Evolutionary conservation across 2,329 filamentous ascomycete genomes (phyloP), one percentile per base, ranked within the genome.

Genomic region (Colletotrichum orchidophilum): DNA sequence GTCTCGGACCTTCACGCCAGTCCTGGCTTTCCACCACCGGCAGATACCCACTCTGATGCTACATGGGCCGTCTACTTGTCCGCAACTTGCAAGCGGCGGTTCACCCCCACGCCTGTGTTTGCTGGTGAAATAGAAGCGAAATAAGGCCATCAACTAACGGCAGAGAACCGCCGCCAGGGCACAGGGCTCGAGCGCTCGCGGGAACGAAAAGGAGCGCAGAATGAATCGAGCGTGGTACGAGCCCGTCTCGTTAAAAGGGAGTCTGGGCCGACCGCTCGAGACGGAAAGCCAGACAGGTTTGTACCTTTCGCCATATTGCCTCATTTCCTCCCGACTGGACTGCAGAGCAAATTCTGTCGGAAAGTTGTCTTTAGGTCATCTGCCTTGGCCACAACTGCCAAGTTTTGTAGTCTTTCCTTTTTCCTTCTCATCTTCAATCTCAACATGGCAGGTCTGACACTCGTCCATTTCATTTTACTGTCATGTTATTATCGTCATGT

Each of bases 1-100:
- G 58, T 54, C 68, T 68, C 68, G 52, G 58, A 46, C 58, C 52
- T 63, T 59, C 15, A 26, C 18, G 39, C 42, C 60, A 52, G 58
- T 49, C 49, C 46, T 65, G n/a, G 27, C 31, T 52, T 42, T 27
- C 42, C 64, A 53, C 57, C 55, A 50, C 67, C 64, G 58, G 26
- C 65, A 33, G 21, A 42, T 33, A 53, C 42, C 55, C 63, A 52
- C 63, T 31, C 39, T n/a, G 24, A 29, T 49, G 21, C 15, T 15
- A 60, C 24, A 31, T 29, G 24, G 11, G 54, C 46, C 49, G 39
- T 49, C 3, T 26, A 18, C 21, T 46, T 46, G 39, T 21, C 39
- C n/a, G n/a, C n/a, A n/a, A n/a, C n/a, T n/a, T 46, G 39, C 39
- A 46, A n/a, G 39, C 39, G 39, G 18, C 18, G 39, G 2, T 46